These are phyloP conservation scores for Pyrenochaeta sp. DNA, from an alignment of 2,329 filamentous ascomycete genomes.

Conservation along the genomic window DNA sequence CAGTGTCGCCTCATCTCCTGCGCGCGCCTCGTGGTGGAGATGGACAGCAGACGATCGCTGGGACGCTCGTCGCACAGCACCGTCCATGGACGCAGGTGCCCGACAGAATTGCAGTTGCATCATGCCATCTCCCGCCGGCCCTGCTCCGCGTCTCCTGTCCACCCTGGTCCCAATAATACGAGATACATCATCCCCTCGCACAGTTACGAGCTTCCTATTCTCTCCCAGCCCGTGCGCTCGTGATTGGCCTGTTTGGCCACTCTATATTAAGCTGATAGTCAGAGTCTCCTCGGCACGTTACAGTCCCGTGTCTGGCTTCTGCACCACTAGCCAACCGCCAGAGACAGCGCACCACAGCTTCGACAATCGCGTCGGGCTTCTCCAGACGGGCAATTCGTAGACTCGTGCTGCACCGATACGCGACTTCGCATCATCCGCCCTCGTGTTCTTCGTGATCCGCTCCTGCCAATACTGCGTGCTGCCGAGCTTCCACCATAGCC, in stretches of 20 bases:
- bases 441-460: constrained; percentile 14
- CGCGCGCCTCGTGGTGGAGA: not conserved
- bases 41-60: not conserved
- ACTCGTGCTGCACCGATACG: constrained; percentile 2
- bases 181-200: constrained; percentile 12
- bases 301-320: constrained; percentile 15
- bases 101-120: constrained; percentile 12
- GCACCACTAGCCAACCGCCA: constrained; percentile 1
- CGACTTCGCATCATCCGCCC: constrained; percentile 9
- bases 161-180: constrained; percentile 13
- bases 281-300: constrained; percentile 28
- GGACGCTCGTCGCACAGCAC: constrained; percentile 10
- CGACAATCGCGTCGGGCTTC: not conserved
- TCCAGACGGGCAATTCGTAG: constrained; percentile 1
- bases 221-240: constrained; percentile 16
- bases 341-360: not conserved
- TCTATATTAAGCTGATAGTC: constrained; percentile 33
- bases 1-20: not conserved
- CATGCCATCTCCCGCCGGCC: constrained; percentile 10
- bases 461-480: not conserved
- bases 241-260: constrained; percentile 31
- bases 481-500: constrained; percentile 3
- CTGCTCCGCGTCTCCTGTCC: not conserved
- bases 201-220: constrained; percentile 15
- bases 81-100: constrained; percentile 9